Base-by-base conservation (phyloP, 2,329 filamentous ascomycete species). In the Pseudogymnoascus sp. region DNA sequence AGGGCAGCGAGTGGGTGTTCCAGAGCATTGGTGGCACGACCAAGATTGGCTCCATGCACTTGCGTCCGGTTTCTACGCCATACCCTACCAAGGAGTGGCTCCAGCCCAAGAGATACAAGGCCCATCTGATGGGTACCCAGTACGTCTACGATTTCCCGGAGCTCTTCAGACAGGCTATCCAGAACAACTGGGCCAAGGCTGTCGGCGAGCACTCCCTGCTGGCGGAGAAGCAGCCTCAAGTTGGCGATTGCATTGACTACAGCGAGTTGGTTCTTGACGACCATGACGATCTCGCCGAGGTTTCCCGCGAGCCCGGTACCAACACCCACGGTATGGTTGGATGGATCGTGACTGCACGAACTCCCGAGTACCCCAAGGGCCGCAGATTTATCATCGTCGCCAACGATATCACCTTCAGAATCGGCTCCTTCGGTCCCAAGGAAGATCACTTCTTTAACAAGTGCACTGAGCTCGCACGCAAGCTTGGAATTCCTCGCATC, bases 111-210 rank as follows among this genome's bases (percentile, higher is more conserved):
- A 87, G 95, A 71, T 97, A 99, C 87, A 97, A 96, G 88, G 95
- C 95, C 69, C 95, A 99, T 76, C 82, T 97, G 67, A 97, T 99
- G 93, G 95, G 95, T 68, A 99, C 95, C 28, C 95, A 99, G 78
- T 99, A 97, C 75, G 95, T 97, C 63, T 99, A 99, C 76, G 95
- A 99, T 78, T 99, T 99, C 88, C 95, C 95, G 31, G 95, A 99
- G 83, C 87, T 99, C 60, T 99, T 99, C 89, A 87, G 95, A 74
- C 95, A 97, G 78, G 92, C 95, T 50, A 91, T 96, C 74, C 92
- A 97, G 80, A 97, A 97, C 82, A 90, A 86, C 78, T 99, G 95
- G 95, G 79, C 81, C 73, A 87, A 88, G 76, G 86, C 87, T 64
- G 83, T 90, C 68, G 86, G 87, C 75, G 87, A 87, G 74, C 87